Evolutionary conservation across 2,329 filamentous ascomycete genomes (phyloP).

Genomic region (Penicillium sp.): DNA sequence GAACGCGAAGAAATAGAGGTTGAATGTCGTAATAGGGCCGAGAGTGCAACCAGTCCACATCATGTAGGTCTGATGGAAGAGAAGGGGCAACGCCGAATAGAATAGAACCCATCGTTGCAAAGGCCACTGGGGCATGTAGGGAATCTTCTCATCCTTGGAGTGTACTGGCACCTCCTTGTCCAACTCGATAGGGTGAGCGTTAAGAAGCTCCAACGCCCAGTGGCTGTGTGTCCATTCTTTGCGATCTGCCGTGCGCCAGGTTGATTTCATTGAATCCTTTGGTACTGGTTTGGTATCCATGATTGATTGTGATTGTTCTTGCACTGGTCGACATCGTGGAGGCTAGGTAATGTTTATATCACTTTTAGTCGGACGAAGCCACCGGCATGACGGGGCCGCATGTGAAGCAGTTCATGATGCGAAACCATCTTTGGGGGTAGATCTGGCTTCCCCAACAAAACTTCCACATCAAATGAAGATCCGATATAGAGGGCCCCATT

Average conservation of each 20-base stretch:
- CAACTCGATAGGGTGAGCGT: conserved; percentile 26
- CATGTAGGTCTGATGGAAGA: conserved; percentile 39
- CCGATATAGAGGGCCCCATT: conserved; percentile 2
- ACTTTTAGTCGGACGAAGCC: background rate
- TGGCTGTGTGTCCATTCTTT: conserved; percentile 27
- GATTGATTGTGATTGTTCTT: conserved; percentile 1
- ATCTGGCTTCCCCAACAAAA: conserved; percentile 19
- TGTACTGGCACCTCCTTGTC: conserved; percentile 37
- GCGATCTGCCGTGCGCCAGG: conserved; percentile 27
- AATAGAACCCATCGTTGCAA: conserved; percentile 43
- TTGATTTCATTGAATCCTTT: conserved; percentile 35
- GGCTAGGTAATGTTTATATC: conserved; percentile 16
- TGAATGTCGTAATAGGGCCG: conserved; percentile 32
- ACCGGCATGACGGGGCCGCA: background rate
- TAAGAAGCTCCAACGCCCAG: conserved; percentile 26
- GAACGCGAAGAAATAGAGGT: conserved; percentile 42
- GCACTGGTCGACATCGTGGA: background rate
- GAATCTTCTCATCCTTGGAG: conserved; percentile 44
- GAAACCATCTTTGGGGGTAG: conserved; percentile 11
- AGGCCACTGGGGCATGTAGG: conserved; percentile 37
- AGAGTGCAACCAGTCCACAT: conserved; percentile 33
- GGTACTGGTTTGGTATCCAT: conserved; percentile 25
- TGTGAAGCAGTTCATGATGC: conserved; percentile 14
- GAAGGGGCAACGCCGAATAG: conserved; percentile 40
- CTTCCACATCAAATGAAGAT: conserved; percentile 5